These are phyloP conservation scores for Arabis hirsuta DNA, from an alignment of 345 rosid genomes.

Conservation along the genomic window DNA sequence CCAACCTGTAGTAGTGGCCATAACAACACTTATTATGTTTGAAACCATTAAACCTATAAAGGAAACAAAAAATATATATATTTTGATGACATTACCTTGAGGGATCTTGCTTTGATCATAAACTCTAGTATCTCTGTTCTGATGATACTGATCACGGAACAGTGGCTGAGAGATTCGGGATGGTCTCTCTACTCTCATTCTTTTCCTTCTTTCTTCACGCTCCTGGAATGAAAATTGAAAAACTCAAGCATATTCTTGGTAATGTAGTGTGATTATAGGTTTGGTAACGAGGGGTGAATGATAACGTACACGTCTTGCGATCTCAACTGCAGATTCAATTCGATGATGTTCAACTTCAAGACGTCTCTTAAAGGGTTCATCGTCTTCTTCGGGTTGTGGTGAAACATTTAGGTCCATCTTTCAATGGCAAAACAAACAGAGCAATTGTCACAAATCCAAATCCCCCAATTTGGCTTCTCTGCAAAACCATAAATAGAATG, in stretches of 20 bases:
- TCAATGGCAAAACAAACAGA: constrained; percentile 40
- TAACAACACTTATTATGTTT: background rate
- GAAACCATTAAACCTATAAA: background rate
- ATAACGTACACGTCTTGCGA: constrained; percentile 60
- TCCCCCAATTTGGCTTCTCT: background rate
- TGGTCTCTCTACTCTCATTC: constrained; percentile 64
- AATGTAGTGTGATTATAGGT: background rate
- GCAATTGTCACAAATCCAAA: background rate
- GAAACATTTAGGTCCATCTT: constrained; percentile 78
- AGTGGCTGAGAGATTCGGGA: constrained; percentile 51
- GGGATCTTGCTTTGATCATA: constrained; percentile 80
- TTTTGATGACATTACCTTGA: constrained; percentile 54
- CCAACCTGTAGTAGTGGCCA: constrained; percentile 64
- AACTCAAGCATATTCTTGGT: no score
- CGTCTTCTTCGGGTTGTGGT: constrained; percentile 73
- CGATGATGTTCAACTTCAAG: constrained; percentile 51
- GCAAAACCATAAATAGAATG: no score
- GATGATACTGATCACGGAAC: constrained; percentile 51
- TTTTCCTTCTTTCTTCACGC: constrained; percentile 84
- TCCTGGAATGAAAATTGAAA: constrained; percentile 66
- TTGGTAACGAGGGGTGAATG: background rate
- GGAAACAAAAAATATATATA: background rate
- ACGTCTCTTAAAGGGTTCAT: constrained; percentile 56
- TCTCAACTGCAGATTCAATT: constrained; percentile 60
- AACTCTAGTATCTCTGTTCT: constrained; percentile 47